Base-by-base conservation (phyloP, 73 alveolate species). In the Paramecium sexaurelia region DNA sequence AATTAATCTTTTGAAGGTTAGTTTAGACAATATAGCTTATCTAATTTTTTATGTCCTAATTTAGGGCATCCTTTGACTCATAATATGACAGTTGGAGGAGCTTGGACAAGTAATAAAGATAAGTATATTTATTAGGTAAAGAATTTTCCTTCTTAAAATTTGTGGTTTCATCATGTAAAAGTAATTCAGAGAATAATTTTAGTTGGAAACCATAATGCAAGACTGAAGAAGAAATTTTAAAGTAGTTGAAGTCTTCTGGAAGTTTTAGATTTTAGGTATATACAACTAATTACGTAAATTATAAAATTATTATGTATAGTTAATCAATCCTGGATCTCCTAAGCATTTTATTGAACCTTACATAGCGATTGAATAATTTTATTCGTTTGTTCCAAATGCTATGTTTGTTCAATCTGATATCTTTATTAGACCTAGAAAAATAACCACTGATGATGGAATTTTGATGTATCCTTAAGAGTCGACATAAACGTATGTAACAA, bases 361-460 rank as follows among this genome's bases (percentile, higher is more conserved):
- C 11, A 39, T 33, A 15, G 32, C 43, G 22, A 11, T 19, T 61
- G 61, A 39, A 19, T 24, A 27, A 13, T 87, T 56, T 10, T 87
- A 67, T 3, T 29, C 55, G 1, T 88, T 88, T 71, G 67, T 68
- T 27, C 84, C 85, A 20, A 43, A 61, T 88, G 15, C 47, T 56
- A 88, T 88, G 94, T 88, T 68, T 69, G 73, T 56, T 9, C 47
- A 75, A 61, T 75, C 94, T 39, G 94, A 88, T 45, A 88, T 88
- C 17, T 88, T 22, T 17, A n/a, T 39, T 39, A 8, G 90, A 26
- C 43, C 68, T 22, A 78, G 55, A 41, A 22, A 5, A n/a, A 10
- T 78, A 8, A 78, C 55, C 19, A 78, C 90, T 0, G 90, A 78
- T 17, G 55, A 40, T 13, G 90, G 90, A 40, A 78, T 78, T n/a